phyloP scores from a whole-genome alignment of 1,284 basidiomycete genomes.

The Cystobasidium slooffiae region DNA sequence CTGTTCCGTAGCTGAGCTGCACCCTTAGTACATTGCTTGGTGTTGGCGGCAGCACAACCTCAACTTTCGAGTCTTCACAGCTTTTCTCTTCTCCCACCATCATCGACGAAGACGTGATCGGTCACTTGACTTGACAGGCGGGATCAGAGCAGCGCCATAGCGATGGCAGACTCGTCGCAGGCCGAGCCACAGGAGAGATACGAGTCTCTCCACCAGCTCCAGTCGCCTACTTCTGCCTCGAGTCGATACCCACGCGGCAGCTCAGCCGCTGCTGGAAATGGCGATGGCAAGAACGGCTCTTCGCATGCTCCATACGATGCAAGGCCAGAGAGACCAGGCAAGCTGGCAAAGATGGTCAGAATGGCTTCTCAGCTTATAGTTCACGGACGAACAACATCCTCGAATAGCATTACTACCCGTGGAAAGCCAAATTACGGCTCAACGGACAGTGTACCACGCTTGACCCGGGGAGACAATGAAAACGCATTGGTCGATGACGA shows the following conservation, averaged over 20 bases:
- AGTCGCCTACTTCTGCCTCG: slow-evolving; percentile 19
- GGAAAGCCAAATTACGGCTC: slow-evolving; percentile 31
- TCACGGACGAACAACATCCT: slow-evolving; percentile 19
- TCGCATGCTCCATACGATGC: no score
- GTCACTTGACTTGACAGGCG: no score
- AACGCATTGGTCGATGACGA: slow-evolving; percentile 38
- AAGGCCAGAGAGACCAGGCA: slow-evolving; percentile 22
- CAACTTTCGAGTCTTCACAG: no score
- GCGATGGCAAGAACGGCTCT: slow-evolving; percentile 9
- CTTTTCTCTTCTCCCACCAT: no score
- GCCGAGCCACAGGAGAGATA: slow-evolving; percentile 14
- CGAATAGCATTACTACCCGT: neutral
- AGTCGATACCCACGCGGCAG: neutral
- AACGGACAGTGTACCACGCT: slow-evolving; percentile 10
- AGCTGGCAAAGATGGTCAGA: slow-evolving; percentile 37
- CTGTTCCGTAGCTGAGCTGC: no score
- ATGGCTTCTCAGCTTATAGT: slow-evolving; percentile 39
- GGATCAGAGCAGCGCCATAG: neutral
- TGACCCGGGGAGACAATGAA: slow-evolving; percentile 7
- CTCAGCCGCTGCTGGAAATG: neutral
- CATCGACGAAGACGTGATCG: no score
- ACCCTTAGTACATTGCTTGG: no score
- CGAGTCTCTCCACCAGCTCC: slow-evolving; percentile 29
- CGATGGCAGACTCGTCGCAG: slow-evolving; percentile 12
- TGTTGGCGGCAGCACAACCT: no score